These are phyloP conservation scores for Macaranga tanarius DNA, from an alignment of 441 rosid species.

Conservation along the genomic window DNA sequence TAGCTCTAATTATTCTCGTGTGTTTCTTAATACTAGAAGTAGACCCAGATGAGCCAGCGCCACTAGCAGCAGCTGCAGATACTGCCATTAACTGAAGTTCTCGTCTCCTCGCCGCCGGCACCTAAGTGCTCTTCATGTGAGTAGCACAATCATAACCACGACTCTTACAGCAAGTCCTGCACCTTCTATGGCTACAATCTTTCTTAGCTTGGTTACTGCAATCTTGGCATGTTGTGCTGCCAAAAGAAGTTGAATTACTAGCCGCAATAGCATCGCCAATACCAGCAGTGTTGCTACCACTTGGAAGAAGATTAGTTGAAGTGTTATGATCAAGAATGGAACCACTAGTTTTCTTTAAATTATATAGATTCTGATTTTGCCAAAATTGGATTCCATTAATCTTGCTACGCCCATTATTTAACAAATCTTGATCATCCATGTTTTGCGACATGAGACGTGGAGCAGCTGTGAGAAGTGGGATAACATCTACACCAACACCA, in stretches of 20 bases:
- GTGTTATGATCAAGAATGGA: conserved; percentile 39
- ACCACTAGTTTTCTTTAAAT: conserved; percentile 7
- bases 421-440: conserved; percentile 51
- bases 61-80: conserved; percentile 26
- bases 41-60: conserved; percentile 48
- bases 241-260: conserved; percentile 42
- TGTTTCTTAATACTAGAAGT: conserved; percentile 54
- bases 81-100: conserved; percentile 74
- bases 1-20: background rate
- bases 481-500: conserved; percentile 65
- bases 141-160: conserved; percentile 87
- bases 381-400: conserved; percentile 57
- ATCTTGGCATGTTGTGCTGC: conserved; percentile 72
- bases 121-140: conserved; percentile 99
- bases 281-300: conserved; percentile 16
- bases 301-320: conserved; percentile 32
- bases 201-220: conserved; percentile 98
- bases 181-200: conserved; percentile 76
- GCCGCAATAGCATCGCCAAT: conserved; percentile 32
- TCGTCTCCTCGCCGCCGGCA: conserved; percentile 78
- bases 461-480: conserved; percentile 63
- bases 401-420: conserved; percentile 38
- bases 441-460: conserved; percentile 46
- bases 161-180: conserved; percentile 92
- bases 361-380: conserved; percentile 53